phyloP scores from a whole-genome alignment of 1,139 yeast species.

The Ashbya aceris region DNA sequence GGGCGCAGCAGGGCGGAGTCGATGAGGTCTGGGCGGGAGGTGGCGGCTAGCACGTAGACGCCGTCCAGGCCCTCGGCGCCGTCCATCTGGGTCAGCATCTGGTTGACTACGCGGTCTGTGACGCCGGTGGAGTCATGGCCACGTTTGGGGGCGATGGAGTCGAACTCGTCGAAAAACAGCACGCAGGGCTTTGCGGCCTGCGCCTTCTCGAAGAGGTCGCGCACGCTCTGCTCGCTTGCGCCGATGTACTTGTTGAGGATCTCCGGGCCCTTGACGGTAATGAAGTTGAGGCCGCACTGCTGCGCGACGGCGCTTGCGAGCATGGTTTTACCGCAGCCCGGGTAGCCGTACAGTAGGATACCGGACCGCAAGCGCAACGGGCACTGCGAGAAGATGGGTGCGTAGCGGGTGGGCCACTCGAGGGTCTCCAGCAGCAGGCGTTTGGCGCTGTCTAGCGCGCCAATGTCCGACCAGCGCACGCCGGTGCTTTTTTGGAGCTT shows the following conservation, averaged over 20 bases:
- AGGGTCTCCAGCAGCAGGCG: slow-evolving; percentile 70
- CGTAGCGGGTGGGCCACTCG: slow-evolving; percentile 96
- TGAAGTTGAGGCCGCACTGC: slow-evolving; percentile 89
- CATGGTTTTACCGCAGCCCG: slow-evolving; percentile 95
- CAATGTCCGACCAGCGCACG: slow-evolving; percentile 79
- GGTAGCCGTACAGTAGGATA: slow-evolving; percentile 82
- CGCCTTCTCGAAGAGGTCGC: slow-evolving; percentile 90
- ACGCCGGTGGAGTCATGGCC: slow-evolving; percentile 98
- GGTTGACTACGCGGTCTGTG: slow-evolving; percentile 95
- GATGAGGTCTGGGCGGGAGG: slow-evolving; percentile 88
- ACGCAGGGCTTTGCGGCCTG: slow-evolving; percentile 70
- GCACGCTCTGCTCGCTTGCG: slow-evolving; percentile 89
- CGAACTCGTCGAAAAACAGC: slow-evolving; percentile 90
- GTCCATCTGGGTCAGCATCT: slow-evolving; percentile 95
- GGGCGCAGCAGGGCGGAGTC: slow-evolving; percentile 94
- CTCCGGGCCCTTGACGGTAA: slow-evolving; percentile 93
- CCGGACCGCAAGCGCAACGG: slow-evolving; percentile 87
- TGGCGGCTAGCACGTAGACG: slow-evolving; percentile 93
- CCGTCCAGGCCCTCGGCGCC: slow-evolving; percentile 98
- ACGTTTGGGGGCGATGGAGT: slow-evolving; percentile 94
- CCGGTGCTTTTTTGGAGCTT: slow-evolving; percentile 65
- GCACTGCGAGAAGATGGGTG: slow-evolving; percentile 83
- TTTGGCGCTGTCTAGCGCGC: slow-evolving; percentile 77
- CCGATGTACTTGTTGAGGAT: slow-evolving; percentile 93
- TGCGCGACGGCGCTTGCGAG: slow-evolving; percentile 91